These are phyloP conservation scores for Cordyceps cicadae DNA, from an alignment of 2,329 filamentous ascomycete species.

Conservation along the genomic window DNA sequence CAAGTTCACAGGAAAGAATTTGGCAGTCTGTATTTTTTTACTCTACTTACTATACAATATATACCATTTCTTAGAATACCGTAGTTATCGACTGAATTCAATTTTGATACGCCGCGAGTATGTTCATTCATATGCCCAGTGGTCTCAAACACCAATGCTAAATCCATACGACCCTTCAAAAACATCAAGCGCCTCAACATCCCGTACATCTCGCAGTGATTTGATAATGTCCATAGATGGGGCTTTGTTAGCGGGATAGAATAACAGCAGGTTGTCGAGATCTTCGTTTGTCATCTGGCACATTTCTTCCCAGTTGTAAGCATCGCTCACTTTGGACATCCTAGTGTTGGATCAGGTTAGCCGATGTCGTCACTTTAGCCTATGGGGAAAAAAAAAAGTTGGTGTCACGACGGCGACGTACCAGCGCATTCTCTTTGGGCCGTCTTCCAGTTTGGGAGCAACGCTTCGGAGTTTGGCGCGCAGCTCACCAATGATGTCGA, in stretches of 20 bases:
- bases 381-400: not conserved
- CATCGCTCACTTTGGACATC: conserved; percentile 89
- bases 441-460: conserved; percentile 63
- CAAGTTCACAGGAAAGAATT: not conserved
- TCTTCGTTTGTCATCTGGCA: conserved; percentile 74
- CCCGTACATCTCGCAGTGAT: conserved; percentile 40
- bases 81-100: not conserved
- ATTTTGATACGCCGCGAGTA: not conserved
- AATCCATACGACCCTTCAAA: conserved; percentile 55
- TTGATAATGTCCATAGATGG: conserved; percentile 48
- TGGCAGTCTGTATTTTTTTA: not conserved
- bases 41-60: conserved; percentile 3
- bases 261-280: conserved; percentile 75
- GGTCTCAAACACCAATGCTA: conserved; percentile 35
- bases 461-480: conserved; percentile 70
- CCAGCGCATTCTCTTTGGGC: conserved; percentile 87
- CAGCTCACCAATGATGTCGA: conserved; percentile 73
- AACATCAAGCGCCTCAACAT: conserved; percentile 39
- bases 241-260: conserved; percentile 53
- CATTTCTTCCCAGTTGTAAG: conserved; percentile 76
- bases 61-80: not conserved
- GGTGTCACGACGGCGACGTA: conserved; percentile 33
- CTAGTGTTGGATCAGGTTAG: conserved; percentile 30
- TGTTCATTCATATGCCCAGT: not conserved
- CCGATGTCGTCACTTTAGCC: not conserved